Evolutionary conservation across 2,329 filamentous ascomycete species (phyloP), one percentile per base, ranked within the genome.

Genomic region (Fusarium avenaceum): DNA sequence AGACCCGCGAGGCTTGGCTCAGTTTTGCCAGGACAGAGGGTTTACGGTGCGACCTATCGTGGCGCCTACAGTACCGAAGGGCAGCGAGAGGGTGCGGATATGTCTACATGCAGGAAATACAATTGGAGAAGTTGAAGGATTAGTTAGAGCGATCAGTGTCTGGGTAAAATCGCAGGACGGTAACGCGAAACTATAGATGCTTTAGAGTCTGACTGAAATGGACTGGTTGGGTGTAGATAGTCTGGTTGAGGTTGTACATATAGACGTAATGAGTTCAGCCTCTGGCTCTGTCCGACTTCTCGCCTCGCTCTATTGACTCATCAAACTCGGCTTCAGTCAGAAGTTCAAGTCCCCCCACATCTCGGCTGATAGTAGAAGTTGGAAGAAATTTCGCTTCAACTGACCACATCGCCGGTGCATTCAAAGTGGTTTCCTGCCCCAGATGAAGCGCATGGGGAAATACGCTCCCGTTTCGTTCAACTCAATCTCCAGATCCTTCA

Each of bases 91-190:
- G 13, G 86, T 92, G 1, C 80, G 90, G 10, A 81, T 93, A 0
- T 92, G 90, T 75, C 75, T 93, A 4, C 90, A 93, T 76, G 87
- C 89, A 0, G 87, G 85, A 0, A 93, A 92, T 65, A 89, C 86
- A 0, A 61, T 79, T 8, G 78, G 80, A 6, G 82, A 92, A 59
- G 81, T 92, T 1, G 82, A 89, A 7, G 81, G 79, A 0, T 74
- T 92, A 22, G 80, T 86, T 1, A 74, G 64, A 9, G 80, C 78
- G 0, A 82, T 90, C 10, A 78, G 80, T 46, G 65, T 73, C 2
- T 90, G 88, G 88, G 26, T 70, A 4, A 6, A 45, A 8, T 1
- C 1, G 3, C 43, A 56, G 1, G 46, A 53, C 14, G 24, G 20
- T 32, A 9, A 9, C 4, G 19, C 57, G 4, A 63, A 4, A 8